Percentiles rank a stretch among this genome's conserved stretches.
Conservation (phyloP, 306 rosid genomes). For the Alnus glutinosa region DNA sequence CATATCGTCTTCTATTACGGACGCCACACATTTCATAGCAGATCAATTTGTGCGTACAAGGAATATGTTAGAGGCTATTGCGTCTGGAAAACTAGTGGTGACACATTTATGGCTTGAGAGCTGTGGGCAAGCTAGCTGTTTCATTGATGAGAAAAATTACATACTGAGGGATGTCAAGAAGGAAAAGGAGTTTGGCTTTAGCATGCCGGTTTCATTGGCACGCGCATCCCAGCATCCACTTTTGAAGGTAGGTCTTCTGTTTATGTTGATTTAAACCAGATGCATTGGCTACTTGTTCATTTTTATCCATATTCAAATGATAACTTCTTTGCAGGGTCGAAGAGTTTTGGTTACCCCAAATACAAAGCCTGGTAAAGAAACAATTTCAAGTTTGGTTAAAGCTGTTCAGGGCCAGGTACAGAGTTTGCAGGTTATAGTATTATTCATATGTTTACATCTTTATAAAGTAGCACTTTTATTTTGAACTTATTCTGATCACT, state of each 20-base stretch:
- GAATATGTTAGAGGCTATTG: constrained; percentile 93
- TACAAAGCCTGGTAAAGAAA: constrained; percentile 81
- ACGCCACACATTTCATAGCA: constrained; percentile 93
- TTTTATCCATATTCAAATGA: constrained; percentile 16
- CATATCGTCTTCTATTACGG: constrained; percentile 61
- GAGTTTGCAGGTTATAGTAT: constrained; percentile 19
- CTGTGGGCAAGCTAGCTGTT: constrained; percentile 92
- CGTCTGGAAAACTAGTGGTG: constrained; percentile 86
- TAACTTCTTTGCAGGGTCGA: constrained; percentile 58
- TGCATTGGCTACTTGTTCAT: constrained; percentile 28
- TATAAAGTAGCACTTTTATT: neutral
- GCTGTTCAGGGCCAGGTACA: constrained; percentile 84
- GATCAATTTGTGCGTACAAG: constrained; percentile 87
- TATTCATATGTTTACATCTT: constrained; percentile 1
- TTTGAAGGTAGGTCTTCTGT: constrained; percentile 48
- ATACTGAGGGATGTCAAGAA: constrained; percentile 77
- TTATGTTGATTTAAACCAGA: constrained; percentile 8
- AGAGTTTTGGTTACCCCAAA: constrained; percentile 81
- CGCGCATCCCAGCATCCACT: constrained; percentile 69
- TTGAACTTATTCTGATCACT: neutral
- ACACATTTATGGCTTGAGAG: constrained; percentile 92
- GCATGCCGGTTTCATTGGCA: constrained; percentile 78
- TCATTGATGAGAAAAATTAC: constrained; percentile 79
- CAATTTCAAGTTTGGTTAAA: constrained; percentile 61
- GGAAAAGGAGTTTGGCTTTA: constrained; percentile 91